Evolutionary conservation across 495 filamentous ascomycete genomes (phyloP).

Genomic region (Neurospora sp.): DNA sequence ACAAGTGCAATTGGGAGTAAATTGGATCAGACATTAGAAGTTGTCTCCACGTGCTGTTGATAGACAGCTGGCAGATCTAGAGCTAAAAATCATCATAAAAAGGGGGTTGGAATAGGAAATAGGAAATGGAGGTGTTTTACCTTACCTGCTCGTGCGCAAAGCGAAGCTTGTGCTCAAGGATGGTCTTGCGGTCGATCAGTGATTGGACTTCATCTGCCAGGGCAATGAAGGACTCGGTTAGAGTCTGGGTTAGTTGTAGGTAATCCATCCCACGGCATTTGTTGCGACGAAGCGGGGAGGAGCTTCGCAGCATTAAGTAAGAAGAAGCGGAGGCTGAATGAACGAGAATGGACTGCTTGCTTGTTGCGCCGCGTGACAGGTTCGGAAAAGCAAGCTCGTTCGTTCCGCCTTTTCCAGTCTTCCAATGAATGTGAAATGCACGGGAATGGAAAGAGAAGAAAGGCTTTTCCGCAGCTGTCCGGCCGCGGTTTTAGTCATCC

Average conservation of each 20-base stretch:
- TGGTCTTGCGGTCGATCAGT: slow-evolving; percentile 42
- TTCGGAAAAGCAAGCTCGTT: not conserved
- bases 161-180: slow-evolving; percentile 47
- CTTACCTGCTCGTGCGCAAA: slow-evolving; percentile 49
- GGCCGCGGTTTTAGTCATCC: slow-evolving; percentile 1
- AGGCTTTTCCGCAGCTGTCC: not conserved
- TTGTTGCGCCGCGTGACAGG: slow-evolving; percentile 2
- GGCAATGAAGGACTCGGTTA: slow-evolving; percentile 53
- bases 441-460: not conserved
- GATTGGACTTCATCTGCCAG: slow-evolving; percentile 50
- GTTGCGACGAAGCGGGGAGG: not conserved
- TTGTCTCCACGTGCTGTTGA: slow-evolving; percentile 43
- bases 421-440: not conserved
- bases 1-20: not conserved
- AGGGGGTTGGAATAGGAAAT: slow-evolving; percentile 1
- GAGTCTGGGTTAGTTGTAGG: slow-evolving; percentile 34
- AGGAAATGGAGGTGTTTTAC: slow-evolving; percentile 5
- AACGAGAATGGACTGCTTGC: slow-evolving; percentile 6
- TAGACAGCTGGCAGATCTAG: slow-evolving; percentile 57
- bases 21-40: slow-evolving; percentile 20
- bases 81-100: slow-evolving; percentile 56
- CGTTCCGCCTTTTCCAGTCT: not conserved
- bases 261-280: slow-evolving; percentile 28
- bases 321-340: not conserved
- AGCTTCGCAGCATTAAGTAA: not conserved